These are phyloP conservation scores for Onygenales sp. DNA, from an alignment of 2,329 filamentous ascomycete genomes.

Conservation along the genomic window DNA sequence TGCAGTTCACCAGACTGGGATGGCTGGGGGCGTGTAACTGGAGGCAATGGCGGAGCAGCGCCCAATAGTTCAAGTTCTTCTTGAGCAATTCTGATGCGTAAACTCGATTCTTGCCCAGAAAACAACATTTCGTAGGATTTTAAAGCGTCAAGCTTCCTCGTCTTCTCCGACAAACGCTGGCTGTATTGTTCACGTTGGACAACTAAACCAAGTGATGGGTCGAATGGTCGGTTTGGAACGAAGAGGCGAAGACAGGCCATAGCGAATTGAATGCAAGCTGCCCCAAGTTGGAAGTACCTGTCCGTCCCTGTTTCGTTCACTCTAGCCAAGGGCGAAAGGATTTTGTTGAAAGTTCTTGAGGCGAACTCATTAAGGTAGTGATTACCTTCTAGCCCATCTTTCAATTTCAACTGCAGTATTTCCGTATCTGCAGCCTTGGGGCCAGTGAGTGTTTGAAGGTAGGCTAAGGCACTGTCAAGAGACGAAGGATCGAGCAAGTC, in stretches of 20 bases:
- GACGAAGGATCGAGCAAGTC: slow-evolving; percentile 24
- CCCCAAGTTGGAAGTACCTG: slow-evolving; percentile 34
- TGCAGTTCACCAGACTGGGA: slow-evolving; percentile 66
- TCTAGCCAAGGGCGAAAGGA: slow-evolving; percentile 17
- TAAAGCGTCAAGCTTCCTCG: slow-evolving; percentile 51
- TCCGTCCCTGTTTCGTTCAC: slow-evolving; percentile 12
- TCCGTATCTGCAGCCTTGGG: slow-evolving; percentile 2
- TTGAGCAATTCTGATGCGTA: slow-evolving; percentile 56
- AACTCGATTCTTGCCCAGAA: slow-evolving; percentile 57
- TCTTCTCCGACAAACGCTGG: slow-evolving; percentile 47
- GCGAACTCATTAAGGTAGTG: slow-evolving; percentile 29
- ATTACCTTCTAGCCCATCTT: slow-evolving; percentile 14
- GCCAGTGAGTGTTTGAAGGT: slow-evolving; percentile 10
- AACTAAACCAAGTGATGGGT: slow-evolving; percentile 56
- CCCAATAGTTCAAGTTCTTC: slow-evolving; percentile 56
- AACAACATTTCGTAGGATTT: slow-evolving; percentile 56
- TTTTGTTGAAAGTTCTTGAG: slow-evolving; percentile 20
- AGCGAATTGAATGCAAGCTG: slow-evolving; percentile 69
- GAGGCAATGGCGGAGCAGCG: slow-evolving; percentile 53
- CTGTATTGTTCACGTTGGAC: slow-evolving; percentile 55
- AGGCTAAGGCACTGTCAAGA: slow-evolving; percentile 14
- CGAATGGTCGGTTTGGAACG: slow-evolving; percentile 76
- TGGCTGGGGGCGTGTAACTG: slow-evolving; percentile 60
- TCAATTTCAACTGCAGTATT: slow-evolving; percentile 13
- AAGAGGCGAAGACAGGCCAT: slow-evolving; percentile 68